Conservation (phyloP, 805 yeast genomes). For the Wickerhamomyces rabaulensis region DNA sequence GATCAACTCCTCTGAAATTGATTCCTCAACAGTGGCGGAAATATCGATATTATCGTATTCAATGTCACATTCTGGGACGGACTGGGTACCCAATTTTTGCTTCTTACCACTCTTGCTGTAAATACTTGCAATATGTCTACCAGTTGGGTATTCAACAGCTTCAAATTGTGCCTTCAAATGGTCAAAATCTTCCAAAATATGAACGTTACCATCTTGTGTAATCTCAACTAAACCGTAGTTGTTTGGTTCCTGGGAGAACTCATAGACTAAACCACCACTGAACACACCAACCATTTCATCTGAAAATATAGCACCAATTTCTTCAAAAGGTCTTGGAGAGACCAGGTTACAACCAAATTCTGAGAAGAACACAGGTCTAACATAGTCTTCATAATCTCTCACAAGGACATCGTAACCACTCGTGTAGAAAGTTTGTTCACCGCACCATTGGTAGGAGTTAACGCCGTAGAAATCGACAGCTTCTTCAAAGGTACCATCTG, state of each 20-base stretch:
- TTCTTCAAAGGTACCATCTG: slow-evolving; percentile 40
- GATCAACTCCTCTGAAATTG: slow-evolving; percentile 41
- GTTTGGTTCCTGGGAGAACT: slow-evolving; percentile 73
- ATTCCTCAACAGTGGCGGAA: slow-evolving; percentile 32
- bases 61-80: slow-evolving; percentile 31
- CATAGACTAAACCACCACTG: slow-evolving; percentile 91
- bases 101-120: slow-evolving; percentile 19
- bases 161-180: slow-evolving; percentile 45
- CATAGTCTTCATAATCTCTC: slow-evolving; percentile 58
- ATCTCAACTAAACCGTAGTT: slow-evolving; percentile 80
- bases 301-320: slow-evolving; percentile 65
- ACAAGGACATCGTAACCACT: slow-evolving; percentile 75
- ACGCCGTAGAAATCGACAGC: slow-evolving; percentile 87
- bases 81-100: slow-evolving; percentile 20
- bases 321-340: slow-evolving; percentile 73
- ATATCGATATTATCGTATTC: slow-evolving; percentile 40
- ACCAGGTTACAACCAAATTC: slow-evolving; percentile 91
- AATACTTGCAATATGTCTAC: slow-evolving; percentile 19
- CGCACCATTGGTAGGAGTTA: slow-evolving; percentile 97
- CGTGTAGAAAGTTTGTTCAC: slow-evolving; percentile 73
- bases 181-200: slow-evolving; percentile 51
- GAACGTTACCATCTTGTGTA: slow-evolving; percentile 38
- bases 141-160: slow-evolving; percentile 28
- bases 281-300: slow-evolving; percentile 68
- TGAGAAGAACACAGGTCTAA: slow-evolving; percentile 80